Evolutionary conservation across 306 rosid genomes (phyloP).

Genomic region (Astragalus membranaceus): DNA sequence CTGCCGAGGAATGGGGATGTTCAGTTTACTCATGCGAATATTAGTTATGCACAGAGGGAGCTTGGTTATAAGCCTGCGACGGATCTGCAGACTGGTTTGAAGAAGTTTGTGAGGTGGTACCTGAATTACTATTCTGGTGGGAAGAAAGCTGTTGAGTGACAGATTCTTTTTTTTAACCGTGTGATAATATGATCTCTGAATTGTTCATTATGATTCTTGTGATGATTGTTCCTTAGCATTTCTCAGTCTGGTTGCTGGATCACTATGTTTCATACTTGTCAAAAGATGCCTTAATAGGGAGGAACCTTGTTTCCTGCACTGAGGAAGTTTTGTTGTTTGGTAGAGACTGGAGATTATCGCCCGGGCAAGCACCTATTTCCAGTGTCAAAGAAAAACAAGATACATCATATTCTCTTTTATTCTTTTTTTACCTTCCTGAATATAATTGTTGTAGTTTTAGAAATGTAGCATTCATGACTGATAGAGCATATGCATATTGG

Average conservation of each 20-base stretch:
- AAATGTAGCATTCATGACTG: slow-evolving; percentile 58
- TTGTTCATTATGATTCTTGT: slow-evolving; percentile 72
- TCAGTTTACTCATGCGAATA: slow-evolving; percentile 89
- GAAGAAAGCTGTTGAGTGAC: slow-evolving; percentile 66
- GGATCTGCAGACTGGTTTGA: slow-evolving; percentile 82
- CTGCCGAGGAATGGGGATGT: slow-evolving; percentile 95
- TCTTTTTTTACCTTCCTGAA: slow-evolving; percentile 20
- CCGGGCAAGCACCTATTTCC: slow-evolving; percentile 34
- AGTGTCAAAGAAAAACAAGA: slow-evolving; percentile 45
- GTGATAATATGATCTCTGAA: slow-evolving; percentile 38
- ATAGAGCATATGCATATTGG: slow-evolving; percentile 74
- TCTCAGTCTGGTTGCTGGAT: slow-evolving; percentile 38
- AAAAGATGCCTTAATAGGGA: slow-evolving; percentile 45
- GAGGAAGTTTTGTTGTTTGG: slow-evolving; percentile 52
- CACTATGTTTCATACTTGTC: slow-evolving; percentile 47
- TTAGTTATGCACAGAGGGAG: slow-evolving; percentile 80
- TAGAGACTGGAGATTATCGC: slow-evolving; percentile 47
- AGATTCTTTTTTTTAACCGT: slow-evolving; percentile 32
- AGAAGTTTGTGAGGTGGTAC: slow-evolving; percentile 95
- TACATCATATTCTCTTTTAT: slow-evolving; percentile 40
- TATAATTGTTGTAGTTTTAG: slow-evolving; percentile 74
- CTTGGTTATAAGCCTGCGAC: slow-evolving; percentile 84
- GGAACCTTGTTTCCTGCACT: slow-evolving; percentile 47
- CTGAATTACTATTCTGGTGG: slow-evolving; percentile 68
- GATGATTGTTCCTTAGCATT: slow-evolving; percentile 62